Evolutionary conservation across 306 rosid genomes (phyloP).

Genomic region (Pueraria montana): DNA sequence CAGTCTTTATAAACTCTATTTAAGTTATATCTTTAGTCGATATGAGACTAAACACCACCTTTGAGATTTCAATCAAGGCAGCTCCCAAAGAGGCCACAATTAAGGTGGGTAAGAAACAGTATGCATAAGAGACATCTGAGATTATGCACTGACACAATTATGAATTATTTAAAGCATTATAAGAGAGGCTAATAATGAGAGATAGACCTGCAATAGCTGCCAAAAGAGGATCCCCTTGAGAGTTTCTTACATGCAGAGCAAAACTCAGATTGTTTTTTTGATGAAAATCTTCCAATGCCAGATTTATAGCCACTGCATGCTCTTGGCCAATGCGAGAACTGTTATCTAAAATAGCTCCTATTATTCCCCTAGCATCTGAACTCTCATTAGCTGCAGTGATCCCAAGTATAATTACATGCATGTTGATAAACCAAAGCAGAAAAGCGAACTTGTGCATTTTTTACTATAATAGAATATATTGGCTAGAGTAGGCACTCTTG

Average conservation of each 20-base stretch:
- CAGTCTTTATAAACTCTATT: too few relatives aligned
- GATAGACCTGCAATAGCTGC: constrained; percentile 55
- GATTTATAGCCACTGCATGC: constrained; percentile 57
- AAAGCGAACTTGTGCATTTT: background rate
- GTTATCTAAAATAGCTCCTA: constrained; percentile 58
- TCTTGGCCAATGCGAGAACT: constrained; percentile 61
- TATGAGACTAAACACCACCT: too few relatives aligned
- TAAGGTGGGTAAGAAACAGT: too few relatives aligned
- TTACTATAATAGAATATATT: background rate
- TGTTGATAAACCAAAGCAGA: background rate
- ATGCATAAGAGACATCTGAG: background rate
- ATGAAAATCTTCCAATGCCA: constrained; percentile 54
- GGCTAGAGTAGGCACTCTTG: background rate
- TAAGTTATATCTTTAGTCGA: too few relatives aligned
- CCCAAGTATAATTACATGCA: background rate
- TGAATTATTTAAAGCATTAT: background rate
- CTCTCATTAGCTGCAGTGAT: constrained; percentile 3
- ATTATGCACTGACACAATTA: background rate
- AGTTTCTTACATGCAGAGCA: constrained; percentile 41
- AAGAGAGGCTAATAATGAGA: background rate
- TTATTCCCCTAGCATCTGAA: constrained; percentile 22
- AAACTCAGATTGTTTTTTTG: constrained; percentile 38
- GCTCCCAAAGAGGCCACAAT: background rate
- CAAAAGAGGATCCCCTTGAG: constrained; percentile 44
- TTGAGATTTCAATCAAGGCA: too few relatives aligned